A percentile compares a stretch with the other conserved stretches of the same genome.
Conservation (phyloP, 768 basidiomycete genomes). For the Paxillus rubicundulus region DNA sequence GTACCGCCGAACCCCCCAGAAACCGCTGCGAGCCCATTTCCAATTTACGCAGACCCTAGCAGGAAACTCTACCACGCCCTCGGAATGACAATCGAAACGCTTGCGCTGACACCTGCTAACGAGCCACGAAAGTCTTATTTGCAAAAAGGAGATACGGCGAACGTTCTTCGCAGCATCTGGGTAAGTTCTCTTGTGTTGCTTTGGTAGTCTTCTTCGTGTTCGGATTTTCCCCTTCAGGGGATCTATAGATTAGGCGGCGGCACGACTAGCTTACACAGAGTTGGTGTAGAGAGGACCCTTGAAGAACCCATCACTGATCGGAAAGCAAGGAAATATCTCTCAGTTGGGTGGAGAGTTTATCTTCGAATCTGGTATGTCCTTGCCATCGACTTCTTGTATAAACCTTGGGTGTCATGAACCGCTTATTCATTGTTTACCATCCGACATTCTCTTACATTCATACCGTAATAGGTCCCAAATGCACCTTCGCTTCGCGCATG, state of each 20-base stretch:
- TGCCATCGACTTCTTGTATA: not conserved
- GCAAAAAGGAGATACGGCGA: slow-evolving; percentile 27
- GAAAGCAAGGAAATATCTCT: slow-evolving; percentile 59
- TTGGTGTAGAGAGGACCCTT: slow-evolving; percentile 36
- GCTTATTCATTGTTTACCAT: too few species aligned
- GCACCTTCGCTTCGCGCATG: slow-evolving; percentile 57
- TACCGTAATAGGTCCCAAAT: slow-evolving; percentile 35
- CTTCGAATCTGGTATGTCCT: slow-evolving; percentile 49
- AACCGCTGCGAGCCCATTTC: slow-evolving; percentile 42
- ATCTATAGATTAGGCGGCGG: too few species aligned
- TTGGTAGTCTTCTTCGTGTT: not conserved
- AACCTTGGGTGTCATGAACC: too few species aligned
- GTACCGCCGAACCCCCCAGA: slow-evolving; percentile 29
- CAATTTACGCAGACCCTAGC: slow-evolving; percentile 65
- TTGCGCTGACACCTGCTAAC: slow-evolving; percentile 44
- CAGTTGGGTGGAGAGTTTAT: slow-evolving; percentile 67
- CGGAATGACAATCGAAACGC: slow-evolving; percentile 54
- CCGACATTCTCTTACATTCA: too few species aligned
- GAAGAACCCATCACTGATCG: slow-evolving; percentile 45
- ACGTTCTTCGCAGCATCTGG: slow-evolving; percentile 43
- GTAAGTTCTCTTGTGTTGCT: slow-evolving; percentile 26
- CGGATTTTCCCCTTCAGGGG: not conserved
- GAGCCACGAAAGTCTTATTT: slow-evolving; percentile 49
- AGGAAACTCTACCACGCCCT: slow-evolving; percentile 56
- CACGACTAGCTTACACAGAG: not conserved